These are phyloP conservation scores for Aulographum hederae DNA, from an alignment of 2,329 filamentous ascomycete species.

Conservation along the genomic window DNA sequence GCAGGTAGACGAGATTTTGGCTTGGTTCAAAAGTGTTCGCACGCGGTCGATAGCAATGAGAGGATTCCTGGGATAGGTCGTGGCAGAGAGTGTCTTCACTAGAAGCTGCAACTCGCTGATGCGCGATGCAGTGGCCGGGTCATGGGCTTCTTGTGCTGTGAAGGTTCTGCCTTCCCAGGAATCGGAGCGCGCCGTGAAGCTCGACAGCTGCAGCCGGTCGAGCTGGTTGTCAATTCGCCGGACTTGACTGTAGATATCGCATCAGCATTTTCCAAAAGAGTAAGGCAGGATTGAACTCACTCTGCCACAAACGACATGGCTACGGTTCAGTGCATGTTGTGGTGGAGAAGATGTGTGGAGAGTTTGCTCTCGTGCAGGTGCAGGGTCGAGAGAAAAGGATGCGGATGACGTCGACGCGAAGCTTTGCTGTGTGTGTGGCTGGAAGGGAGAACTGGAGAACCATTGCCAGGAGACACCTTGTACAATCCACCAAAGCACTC, in stretches of 20 bases:
- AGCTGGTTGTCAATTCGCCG: constrained; percentile 38
- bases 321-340: too few species aligned
- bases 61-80: not conserved
- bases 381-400: too few species aligned
- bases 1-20: not conserved
- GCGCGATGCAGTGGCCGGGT: constrained; percentile 3
- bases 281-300: constrained; percentile 10
- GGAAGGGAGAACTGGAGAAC: too few species aligned
- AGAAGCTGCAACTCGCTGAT: constrained; percentile 5
- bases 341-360: too few species aligned
- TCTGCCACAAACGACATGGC: constrained; percentile 24
- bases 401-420: too few species aligned
- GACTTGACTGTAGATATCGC: constrained; percentile 26
- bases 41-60: constrained; percentile 2
- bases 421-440: too few species aligned
- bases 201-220: constrained; percentile 35
- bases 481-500: too few species aligned
- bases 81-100: constrained; percentile 5
- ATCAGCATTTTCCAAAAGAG: constrained; percentile 1
- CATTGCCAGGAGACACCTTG: too few species aligned
- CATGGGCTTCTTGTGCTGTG: constrained; percentile 12
- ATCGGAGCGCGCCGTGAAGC: constrained; percentile 10
- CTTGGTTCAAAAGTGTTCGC: constrained; percentile 2
- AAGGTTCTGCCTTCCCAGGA: constrained; percentile 8
- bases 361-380: too few species aligned